Conservation (phyloP, 306 rosid species). For the Medicago truncatula region DNA sequence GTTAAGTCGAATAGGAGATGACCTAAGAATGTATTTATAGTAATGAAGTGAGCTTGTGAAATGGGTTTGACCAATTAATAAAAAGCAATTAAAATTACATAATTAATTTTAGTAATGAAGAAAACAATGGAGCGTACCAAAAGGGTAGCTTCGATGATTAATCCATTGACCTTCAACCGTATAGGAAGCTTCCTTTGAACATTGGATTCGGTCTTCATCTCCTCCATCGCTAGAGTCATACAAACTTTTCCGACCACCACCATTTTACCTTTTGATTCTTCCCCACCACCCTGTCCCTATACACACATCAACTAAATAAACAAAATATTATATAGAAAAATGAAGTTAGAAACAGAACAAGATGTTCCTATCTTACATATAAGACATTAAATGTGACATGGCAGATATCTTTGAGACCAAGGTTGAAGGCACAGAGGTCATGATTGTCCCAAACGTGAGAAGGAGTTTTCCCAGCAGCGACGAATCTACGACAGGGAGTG, state of each 20-base stretch:
- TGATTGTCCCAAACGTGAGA: constrained; percentile 52
- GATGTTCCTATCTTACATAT: constrained; percentile 46
- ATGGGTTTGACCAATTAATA: constrained; percentile 32
- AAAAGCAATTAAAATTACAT: neutral
- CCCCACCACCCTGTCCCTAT: constrained; percentile 47
- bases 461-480: neutral
- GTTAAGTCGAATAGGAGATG: too few species aligned
- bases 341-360: too few species aligned
- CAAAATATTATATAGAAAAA: neutral
- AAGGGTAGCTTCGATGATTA: constrained; percentile 58
- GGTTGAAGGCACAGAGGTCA: constrained; percentile 42
- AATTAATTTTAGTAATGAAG: neutral
- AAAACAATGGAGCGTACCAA: constrained; percentile 48
- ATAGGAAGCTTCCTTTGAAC: constrained; percentile 58
- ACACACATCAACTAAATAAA: neutral
- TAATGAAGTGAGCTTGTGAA: constrained; percentile 8
- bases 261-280: constrained; percentile 42
- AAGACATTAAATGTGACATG: constrained; percentile 56
- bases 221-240: constrained; percentile 45
- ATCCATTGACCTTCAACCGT: constrained; percentile 53
- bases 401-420: constrained; percentile 42
- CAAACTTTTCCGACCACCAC: constrained; percentile 59
- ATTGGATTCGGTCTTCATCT: constrained; percentile 38
- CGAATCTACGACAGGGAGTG: constrained; percentile 36
- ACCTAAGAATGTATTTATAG: too few species aligned